Base-by-base conservation (phyloP, 805 yeast species). In the Komagataella phaffii region DNA sequence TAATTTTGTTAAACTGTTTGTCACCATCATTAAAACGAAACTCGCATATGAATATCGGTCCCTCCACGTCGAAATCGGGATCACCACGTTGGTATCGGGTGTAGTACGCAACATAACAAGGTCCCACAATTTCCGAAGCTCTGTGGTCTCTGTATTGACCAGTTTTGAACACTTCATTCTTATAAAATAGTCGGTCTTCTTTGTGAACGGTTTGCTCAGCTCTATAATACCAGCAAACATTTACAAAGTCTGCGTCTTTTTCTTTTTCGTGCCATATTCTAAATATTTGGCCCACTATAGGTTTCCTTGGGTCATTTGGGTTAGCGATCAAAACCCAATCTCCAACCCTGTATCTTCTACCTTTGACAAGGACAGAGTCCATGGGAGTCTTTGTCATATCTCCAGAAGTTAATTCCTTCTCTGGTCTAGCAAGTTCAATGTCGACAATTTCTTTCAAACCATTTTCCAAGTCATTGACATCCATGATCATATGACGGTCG, bases 121-220 rank as follows among this genome's bases (percentile, higher is more conserved):
- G 90, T 1, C 96, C 96, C 49, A 87, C 77, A 51, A 93, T 83
- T 63, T 93, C 98, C 54, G 81, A 87, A 5, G 86, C 88, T 49
- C 81, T 70, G 66, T 93, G 99, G 65, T 93, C 97, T 63, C 97
- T 79, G 68, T 91, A 93, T 70, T 91, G 97, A 49, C 96, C 96
- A 1, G 96, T 85, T 67, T 93, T 93, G 66, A 91, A 88, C 43
- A 93, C 98, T 69, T 93, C 99, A 64, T 93, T 89, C 58, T 84
- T 88, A 68, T 86, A 88, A 65, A 93, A 93, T 52, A 89, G 69
- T 61, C 96, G 75, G 67, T 93, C 98, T 47, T 76, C 84, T 59
- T 95, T 78, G 66, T 93, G 99, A 47, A 93, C 95, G 0, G 99
- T 93, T 74, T 95, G 97, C 65, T 93, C 98, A 1, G 99, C 96